phyloP scores from a whole-genome alignment of 768 basidiomycete genomes.

The Pleurotus tuoliensis region DNA sequence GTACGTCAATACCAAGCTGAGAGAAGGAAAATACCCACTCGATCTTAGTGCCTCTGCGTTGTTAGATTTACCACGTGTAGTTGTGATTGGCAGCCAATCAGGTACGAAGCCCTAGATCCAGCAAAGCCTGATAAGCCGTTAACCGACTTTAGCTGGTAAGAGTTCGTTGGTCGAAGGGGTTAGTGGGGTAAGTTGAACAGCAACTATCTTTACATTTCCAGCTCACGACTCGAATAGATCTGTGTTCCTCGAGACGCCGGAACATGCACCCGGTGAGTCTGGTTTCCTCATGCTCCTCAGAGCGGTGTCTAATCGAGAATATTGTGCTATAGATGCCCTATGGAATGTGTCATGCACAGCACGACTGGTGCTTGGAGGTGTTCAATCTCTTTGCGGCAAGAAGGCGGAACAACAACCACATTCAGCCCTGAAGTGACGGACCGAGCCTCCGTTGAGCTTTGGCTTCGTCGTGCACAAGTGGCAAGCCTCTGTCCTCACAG shows the following conservation, averaged over 20 bases:
- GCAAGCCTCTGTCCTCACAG: conserved; percentile 48
- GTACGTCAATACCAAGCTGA: conserved; percentile 16
- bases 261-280: conserved; percentile 50
- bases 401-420: conserved; percentile 12
- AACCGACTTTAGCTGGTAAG: conserved; percentile 43
- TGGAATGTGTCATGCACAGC: conserved; percentile 48
- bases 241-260: conserved; percentile 60
- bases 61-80: conserved; percentile 47
- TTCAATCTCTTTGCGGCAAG: conserved; percentile 35
- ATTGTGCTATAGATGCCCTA: conserved; percentile 38
- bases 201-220: neutral
- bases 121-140: neutral
- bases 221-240: conserved; percentile 32
- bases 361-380: conserved; percentile 37
- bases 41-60: conserved; percentile 28
- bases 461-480: conserved; percentile 56
- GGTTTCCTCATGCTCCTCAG: neutral
- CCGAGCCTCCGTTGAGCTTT: conserved; percentile 42
- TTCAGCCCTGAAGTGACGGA: conserved; percentile 43
- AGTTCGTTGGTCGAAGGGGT: conserved; percentile 59
- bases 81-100: conserved; percentile 55
- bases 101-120: conserved; percentile 26
- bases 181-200: conserved; percentile 37
- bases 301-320: neutral
- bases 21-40: neutral